These are phyloP conservation scores for Monoraphidium neglectum DNA, from an alignment of 139 green algal genomes.

Conservation along the genomic window DNA sequence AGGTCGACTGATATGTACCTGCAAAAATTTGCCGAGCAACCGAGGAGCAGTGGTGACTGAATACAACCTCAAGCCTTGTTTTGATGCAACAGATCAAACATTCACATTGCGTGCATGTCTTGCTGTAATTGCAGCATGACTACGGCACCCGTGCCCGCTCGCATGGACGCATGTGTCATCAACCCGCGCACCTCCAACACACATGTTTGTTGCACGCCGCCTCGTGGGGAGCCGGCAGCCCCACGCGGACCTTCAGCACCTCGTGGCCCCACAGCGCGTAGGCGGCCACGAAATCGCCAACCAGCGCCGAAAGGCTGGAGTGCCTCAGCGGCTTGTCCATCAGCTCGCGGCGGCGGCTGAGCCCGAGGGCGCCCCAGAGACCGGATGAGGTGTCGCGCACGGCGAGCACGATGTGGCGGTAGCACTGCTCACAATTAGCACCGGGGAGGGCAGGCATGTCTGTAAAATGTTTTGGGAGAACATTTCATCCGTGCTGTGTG, in stretches of 20 bases:
- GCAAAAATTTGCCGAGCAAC: too few relatives aligned
- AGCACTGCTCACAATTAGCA: too few relatives aligned
- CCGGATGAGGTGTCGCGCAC: conserved; percentile 38
- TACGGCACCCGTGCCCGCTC: too few relatives aligned
- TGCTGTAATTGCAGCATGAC: too few relatives aligned
- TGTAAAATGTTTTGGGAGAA: background rate
- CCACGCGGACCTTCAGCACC: conserved; percentile 43
- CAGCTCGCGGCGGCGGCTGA: conserved; percentile 54
- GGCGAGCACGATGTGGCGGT: conserved; percentile 60
- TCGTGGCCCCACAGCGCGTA: conserved; percentile 51
- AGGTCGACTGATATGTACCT: too few relatives aligned
- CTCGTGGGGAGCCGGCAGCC: conserved; percentile 60
- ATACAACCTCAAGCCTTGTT: too few relatives aligned
- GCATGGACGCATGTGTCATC: too few relatives aligned
- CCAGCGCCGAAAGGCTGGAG: conserved; percentile 48
- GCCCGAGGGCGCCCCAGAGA: conserved; percentile 61
- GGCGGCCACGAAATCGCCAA: conserved; percentile 49
- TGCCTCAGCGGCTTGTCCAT: conserved; percentile 59
- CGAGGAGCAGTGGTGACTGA: too few relatives aligned
- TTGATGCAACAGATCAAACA: too few relatives aligned
- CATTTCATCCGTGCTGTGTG: background rate
- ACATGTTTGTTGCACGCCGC: conserved; percentile 34
- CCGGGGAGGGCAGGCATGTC: background rate
- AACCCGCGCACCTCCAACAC: conserved; percentile 55
- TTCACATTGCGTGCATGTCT: too few relatives aligned